These are phyloP conservation scores for Akanthomyces muscarius DNA, from an alignment of 2,329 filamentous ascomycete genomes.

Conservation along the genomic window DNA sequence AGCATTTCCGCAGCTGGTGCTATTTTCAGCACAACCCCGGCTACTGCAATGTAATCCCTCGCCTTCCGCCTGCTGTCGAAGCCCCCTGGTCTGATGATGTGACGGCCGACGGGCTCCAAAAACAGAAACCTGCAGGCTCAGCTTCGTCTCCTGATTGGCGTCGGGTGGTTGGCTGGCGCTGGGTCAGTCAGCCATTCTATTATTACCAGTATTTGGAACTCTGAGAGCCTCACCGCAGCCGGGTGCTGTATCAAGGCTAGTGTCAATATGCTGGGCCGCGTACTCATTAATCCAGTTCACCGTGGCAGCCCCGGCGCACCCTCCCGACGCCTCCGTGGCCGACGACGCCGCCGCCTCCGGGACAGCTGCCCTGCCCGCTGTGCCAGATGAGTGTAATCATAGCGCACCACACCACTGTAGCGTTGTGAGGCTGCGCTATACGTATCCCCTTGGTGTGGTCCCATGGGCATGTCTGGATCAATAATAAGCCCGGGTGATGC, in stretches of 20 bases:
- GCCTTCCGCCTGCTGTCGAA: not conserved
- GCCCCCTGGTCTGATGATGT: conserved; percentile 2
- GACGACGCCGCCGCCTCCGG: not conserved
- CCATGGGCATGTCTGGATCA: not conserved
- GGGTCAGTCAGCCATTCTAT: not conserved
- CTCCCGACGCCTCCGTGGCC: conserved; percentile 1
- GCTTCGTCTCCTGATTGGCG: not conserved
- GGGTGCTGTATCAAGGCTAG: not conserved
- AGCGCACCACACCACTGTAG: not conserved
- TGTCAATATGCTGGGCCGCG: not conserved
- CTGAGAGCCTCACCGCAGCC: conserved; percentile 9
- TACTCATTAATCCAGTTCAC: not conserved
- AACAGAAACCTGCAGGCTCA: conserved; percentile 5
- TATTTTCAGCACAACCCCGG: not conserved
- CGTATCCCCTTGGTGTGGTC: not conserved
- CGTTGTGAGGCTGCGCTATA: not conserved
- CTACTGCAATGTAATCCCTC: conserved; percentile 1
- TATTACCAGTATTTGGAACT: not conserved
- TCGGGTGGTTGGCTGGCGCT: not conserved
- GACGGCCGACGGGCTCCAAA: not conserved
- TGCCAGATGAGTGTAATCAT: not conserved
- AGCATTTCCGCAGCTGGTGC: not conserved
- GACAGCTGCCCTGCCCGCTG: not conserved
- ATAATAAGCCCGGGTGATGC: conserved; percentile 1
- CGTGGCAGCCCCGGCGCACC: not conserved